phyloP scores from a whole-genome alignment of 371 early-diverging fungal species.

The Batrachochytrium dendrobatidis region DNA sequence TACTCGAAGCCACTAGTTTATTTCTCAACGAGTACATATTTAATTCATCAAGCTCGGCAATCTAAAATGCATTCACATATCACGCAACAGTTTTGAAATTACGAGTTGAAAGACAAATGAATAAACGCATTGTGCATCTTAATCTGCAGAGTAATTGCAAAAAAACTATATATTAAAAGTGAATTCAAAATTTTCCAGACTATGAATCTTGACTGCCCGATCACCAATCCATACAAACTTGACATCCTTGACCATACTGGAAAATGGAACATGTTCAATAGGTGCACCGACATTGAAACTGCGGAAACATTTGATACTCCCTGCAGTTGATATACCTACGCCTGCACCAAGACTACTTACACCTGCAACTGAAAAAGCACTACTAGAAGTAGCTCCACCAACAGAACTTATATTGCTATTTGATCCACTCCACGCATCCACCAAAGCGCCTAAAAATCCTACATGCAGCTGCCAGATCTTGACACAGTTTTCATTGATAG shows the following conservation, averaged over 20 bases:
- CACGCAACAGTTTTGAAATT: too few relatives aligned
- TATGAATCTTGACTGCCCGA: constrained; percentile 51
- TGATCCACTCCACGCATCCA: constrained; percentile 39
- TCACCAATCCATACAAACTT: constrained; percentile 64
- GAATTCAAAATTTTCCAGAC: constrained; percentile 24
- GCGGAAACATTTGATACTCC: constrained; percentile 46
- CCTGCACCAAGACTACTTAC: too few relatives aligned
- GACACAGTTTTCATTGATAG: constrained; percentile 60
- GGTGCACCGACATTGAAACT: constrained; percentile 63
- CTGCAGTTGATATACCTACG: too few relatives aligned
- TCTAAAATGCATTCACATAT: too few relatives aligned
- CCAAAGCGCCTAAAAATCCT: constrained; percentile 66
- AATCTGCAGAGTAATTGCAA: too few relatives aligned
- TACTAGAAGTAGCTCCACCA: constrained; percentile 18
- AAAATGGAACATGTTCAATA: constrained; percentile 22
- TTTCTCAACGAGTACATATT: too few relatives aligned
- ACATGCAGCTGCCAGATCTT: constrained; percentile 68
- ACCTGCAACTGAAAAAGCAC: constrained; percentile 13
- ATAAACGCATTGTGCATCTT: too few relatives aligned
- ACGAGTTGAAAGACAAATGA: too few relatives aligned
- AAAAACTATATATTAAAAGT: constrained; percentile 26
- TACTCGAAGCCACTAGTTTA: too few relatives aligned
- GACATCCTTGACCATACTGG: constrained; percentile 43
- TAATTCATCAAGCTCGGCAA: too few relatives aligned
- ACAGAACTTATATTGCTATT: too few relatives aligned